A percentile compares a stretch with the other conserved stretches of the same genome.
Conservation (phyloP, 371 early-diverging fungal genomes). For the Mortierella sp. region DNA sequence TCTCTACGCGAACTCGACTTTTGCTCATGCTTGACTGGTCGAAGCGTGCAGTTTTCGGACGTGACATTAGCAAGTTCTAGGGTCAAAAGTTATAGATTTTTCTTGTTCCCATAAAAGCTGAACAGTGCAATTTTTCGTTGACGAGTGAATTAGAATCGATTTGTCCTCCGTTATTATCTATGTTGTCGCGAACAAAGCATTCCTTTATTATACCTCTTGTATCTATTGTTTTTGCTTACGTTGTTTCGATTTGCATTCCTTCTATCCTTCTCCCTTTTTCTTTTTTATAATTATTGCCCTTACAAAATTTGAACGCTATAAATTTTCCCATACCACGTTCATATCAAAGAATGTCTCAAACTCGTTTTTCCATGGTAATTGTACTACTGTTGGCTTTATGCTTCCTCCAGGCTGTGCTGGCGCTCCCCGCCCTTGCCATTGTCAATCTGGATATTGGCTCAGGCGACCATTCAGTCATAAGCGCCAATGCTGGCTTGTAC, state of each 20-base stretch:
- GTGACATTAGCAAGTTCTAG: conserved; percentile 71
- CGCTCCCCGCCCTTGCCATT: no score
- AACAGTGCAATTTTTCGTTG: background rate
- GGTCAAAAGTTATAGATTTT: background rate
- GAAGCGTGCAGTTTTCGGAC: conserved; percentile 72
- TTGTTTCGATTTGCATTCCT: no score
- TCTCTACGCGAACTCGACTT: conserved; percentile 65
- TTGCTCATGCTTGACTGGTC: conserved; percentile 73
- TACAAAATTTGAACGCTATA: background rate
- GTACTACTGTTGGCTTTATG: background rate
- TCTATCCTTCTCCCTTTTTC: background rate
- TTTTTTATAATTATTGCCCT: background rate
- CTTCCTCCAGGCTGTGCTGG: no score
- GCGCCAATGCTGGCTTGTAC: background rate
- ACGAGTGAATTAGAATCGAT: conserved; percentile 8
- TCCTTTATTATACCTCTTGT: background rate
- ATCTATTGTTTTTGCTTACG: background rate
- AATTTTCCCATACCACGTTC: no score
- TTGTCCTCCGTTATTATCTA: background rate
- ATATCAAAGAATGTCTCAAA: no score
- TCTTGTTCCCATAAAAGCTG: background rate
- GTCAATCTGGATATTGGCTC: no score
- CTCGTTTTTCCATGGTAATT: background rate
- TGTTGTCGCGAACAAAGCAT: no score
- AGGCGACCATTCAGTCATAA: no score